Conservation (phyloP, 768 basidiomycete species). For the Lentinula aciculospora region DNA sequence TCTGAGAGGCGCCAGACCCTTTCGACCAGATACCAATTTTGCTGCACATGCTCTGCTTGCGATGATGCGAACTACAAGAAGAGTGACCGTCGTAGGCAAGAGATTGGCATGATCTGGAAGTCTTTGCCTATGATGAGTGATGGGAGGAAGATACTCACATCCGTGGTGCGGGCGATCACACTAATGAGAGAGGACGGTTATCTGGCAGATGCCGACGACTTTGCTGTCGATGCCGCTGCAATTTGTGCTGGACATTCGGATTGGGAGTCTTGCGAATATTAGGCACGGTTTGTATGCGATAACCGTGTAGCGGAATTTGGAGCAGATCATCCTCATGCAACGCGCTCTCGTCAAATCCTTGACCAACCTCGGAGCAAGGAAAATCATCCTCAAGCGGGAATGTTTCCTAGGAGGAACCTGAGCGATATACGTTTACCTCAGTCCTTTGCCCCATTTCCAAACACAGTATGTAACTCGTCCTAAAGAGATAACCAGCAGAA, state of each 20-base stretch:
- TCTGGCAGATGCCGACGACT: constrained; percentile 15
- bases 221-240: constrained; percentile 14
- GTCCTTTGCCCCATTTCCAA: too few species aligned
- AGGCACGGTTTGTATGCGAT: constrained; percentile 15
- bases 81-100: constrained; percentile 14
- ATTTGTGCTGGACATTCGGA: constrained; percentile 17
- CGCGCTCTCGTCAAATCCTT: not conserved
- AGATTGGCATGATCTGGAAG: constrained; percentile 12
- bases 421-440: not conserved
- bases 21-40: constrained; percentile 10
- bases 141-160: not conserved
- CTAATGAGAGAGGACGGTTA: constrained; percentile 16
- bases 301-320: constrained; percentile 16
- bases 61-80: not conserved
- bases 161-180: not conserved
- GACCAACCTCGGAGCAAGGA: not conserved
- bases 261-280: constrained; percentile 19
- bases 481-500: too few species aligned
- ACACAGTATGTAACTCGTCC: too few species aligned
- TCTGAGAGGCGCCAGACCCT: constrained; percentile 9
- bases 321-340: constrained; percentile 12
- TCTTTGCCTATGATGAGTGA: not conserved
- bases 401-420: not conserved
- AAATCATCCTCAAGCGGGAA: not conserved
- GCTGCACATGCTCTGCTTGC: constrained; percentile 14